Conservation (phyloP, 2,329 filamentous ascomycete species). For the Colletotrichum sp. region DNA sequence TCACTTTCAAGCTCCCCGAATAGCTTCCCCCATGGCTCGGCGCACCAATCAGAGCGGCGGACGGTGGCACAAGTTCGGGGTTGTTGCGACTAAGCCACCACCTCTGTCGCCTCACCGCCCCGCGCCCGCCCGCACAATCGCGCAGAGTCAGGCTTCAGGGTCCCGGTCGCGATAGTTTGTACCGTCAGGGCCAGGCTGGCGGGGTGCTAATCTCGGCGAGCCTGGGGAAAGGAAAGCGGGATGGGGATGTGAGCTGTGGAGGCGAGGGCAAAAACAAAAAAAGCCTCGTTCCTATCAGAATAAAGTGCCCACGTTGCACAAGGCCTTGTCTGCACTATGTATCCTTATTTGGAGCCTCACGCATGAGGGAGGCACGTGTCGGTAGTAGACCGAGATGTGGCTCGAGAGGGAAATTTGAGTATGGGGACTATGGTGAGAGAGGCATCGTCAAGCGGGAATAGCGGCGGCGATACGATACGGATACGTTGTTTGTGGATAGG, state of each 20-base stretch:
- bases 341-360: not conserved
- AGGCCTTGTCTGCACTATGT: not conserved
- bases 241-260: not conserved
- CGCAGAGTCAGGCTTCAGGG: not conserved
- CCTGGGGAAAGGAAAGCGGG: constrained; percentile 17
- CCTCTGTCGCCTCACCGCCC: constrained; percentile 17
- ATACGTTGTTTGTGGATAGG: constrained; percentile 10
- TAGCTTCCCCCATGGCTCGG: not conserved
- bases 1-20: not conserved
- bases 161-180: not conserved
- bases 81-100: constrained; percentile 18
- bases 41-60: constrained; percentile 10
- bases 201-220: constrained; percentile 14
- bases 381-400: constrained; percentile 18
- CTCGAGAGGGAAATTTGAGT: constrained; percentile 1
- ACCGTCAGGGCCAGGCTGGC: not conserved
- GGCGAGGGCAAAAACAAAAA: not conserved
- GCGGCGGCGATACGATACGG: constrained; percentile 15
- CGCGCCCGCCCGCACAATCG: constrained; percentile 12
- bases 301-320: not conserved
- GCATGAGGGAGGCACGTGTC: constrained; percentile 10
- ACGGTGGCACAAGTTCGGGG: constrained; percentile 18
- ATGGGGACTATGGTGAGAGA: not conserved
- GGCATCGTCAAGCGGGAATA: constrained; percentile 10
- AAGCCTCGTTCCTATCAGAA: not conserved